Conservation (phyloP, 345 rosid species). For the Salix purpurea region DNA sequence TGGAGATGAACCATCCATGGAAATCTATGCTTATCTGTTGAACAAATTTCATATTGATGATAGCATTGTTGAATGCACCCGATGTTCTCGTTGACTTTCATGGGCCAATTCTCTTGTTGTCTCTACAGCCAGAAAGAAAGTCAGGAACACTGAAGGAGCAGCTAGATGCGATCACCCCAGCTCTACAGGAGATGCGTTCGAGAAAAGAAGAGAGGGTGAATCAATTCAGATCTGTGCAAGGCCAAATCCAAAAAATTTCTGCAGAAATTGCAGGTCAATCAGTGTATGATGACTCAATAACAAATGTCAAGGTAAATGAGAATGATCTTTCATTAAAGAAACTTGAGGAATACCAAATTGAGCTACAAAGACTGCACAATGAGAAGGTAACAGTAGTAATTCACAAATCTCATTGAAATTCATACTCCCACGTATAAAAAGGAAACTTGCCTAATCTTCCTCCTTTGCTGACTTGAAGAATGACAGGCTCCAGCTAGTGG, state of each 20-base stretch:
- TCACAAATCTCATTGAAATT: background rate
- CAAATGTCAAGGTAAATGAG: constrained; percentile 60
- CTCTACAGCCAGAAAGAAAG: constrained; percentile 80
- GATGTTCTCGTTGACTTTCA: background rate
- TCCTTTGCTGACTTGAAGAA: constrained; percentile 38
- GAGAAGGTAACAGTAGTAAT: constrained; percentile 61
- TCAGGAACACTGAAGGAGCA: constrained; percentile 82
- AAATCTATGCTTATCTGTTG: background rate
- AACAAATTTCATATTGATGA: background rate
- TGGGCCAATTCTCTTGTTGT: background rate
- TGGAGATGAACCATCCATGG: background rate
- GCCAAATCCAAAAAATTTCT: constrained; percentile 75
- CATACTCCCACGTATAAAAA: background rate
- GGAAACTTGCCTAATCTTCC: background rate
- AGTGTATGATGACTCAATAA: constrained; percentile 57
- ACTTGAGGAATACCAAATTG: constrained; percentile 81
- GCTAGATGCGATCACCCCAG: constrained; percentile 87
- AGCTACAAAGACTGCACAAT: constrained; percentile 71
- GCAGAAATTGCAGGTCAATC: constrained; percentile 85
- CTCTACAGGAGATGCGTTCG: constrained; percentile 75
- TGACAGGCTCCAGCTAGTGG: constrained; percentile 84
- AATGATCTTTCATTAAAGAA: constrained; percentile 86
- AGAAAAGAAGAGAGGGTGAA: constrained; percentile 85
- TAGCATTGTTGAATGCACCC: background rate
- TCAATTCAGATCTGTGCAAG: constrained; percentile 68